phyloP scores from a whole-genome alignment of 2,329 filamentous ascomycete species.

The Corinectria fuckeliana region DNA sequence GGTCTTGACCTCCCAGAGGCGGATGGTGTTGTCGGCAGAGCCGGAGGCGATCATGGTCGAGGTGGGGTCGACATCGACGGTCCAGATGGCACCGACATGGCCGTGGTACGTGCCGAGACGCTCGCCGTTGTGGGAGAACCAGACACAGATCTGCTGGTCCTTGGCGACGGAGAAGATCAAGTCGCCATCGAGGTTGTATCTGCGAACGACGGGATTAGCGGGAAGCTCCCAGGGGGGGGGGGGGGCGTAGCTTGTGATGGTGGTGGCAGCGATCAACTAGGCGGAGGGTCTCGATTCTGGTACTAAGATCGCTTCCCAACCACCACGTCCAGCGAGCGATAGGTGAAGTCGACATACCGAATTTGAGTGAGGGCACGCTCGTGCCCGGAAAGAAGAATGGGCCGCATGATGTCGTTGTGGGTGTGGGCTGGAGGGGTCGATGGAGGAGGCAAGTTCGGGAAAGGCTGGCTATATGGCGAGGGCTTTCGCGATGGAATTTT shows the following conservation, averaged over 20 bases:
- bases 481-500: conserved; percentile 50
- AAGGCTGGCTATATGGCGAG: conserved; percentile 42
- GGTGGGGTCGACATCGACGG: conserved; percentile 93
- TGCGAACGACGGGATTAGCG: conserved; percentile 42
- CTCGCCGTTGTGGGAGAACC: conserved; percentile 98
- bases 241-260: not conserved
- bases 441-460: conserved; percentile 39
- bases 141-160: conserved; percentile 95
- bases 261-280: not conserved
- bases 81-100: conserved; percentile 98
- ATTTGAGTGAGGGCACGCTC: conserved; percentile 96
- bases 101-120: conserved; percentile 95
- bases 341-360: conserved; percentile 63
- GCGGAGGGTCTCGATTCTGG: not conserved
- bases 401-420: conserved; percentile 76
- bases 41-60: conserved; percentile 91
- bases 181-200: conserved; percentile 94
- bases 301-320: not conserved
- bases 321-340: not conserved
- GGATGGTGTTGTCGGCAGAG: conserved; percentile 97
- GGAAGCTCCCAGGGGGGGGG: conserved; percentile 11
- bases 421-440: conserved; percentile 38
- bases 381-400: conserved; percentile 94
- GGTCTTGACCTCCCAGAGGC: conserved; percentile 94
- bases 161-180: conserved; percentile 95